Evolutionary conservation across 208 protist genomes (phyloP).

Genomic region (Ichthyophonus hoferi): DNA sequence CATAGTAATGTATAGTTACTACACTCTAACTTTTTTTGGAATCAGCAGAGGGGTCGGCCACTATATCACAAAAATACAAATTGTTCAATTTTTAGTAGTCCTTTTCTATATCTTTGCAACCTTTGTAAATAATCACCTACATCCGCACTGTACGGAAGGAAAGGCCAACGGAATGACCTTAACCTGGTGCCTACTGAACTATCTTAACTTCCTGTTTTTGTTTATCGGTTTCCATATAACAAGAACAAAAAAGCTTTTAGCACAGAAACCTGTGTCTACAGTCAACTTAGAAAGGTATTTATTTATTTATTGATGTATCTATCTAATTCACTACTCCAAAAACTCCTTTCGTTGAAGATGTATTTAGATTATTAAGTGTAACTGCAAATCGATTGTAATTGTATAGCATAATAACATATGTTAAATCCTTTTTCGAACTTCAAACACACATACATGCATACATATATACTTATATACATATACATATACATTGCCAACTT

Average conservation of each 20-base stretch:
- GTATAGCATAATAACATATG: too few relatives aligned
- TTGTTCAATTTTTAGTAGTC: conserved; percentile 26
- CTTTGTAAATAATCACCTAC: conserved; percentile 2
- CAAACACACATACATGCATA: too few relatives aligned
- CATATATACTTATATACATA: too few relatives aligned
- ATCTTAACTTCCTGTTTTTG: conserved; percentile 4
- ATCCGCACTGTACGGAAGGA: neutral
- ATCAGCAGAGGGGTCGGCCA: neutral
- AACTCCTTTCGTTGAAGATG: too few relatives aligned
- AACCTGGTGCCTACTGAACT: neutral
- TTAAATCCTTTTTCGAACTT: too few relatives aligned
- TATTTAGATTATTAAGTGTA: too few relatives aligned
- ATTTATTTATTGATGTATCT: too few relatives aligned
- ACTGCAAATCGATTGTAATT: too few relatives aligned
- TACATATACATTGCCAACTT: too few relatives aligned
- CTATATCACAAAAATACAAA: conserved; percentile 41
- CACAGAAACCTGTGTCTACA: too few relatives aligned
- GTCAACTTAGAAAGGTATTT: too few relatives aligned
- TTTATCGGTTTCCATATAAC: neutral
- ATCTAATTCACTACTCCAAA: too few relatives aligned
- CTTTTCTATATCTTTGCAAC: neutral
- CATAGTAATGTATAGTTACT: conserved; percentile 42
- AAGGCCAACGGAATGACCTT: neutral
- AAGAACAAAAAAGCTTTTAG: neutral
- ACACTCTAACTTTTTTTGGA: conserved; percentile 14